Percentiles rank a stretch among this genome's conserved stretches.
phyloP scores from a whole-genome alignment of 1,284 basidiomycete genomes.

The Lentinula novae-zelandiae region DNA sequence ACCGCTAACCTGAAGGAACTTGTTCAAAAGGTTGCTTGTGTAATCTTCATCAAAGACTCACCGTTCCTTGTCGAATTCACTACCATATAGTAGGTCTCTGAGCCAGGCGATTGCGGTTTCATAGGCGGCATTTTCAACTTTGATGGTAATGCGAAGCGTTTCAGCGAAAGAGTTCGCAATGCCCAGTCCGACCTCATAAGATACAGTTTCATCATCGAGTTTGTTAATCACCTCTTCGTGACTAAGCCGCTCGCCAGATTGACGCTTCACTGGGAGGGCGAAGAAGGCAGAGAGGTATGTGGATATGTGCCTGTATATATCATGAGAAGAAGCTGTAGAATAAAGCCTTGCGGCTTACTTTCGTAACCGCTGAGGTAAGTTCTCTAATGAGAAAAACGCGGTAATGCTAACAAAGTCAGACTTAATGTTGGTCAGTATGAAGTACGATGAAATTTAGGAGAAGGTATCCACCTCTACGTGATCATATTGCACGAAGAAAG shows the following conservation, averaged over 20 bases:
- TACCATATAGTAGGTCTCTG: slow-evolving; percentile 82
- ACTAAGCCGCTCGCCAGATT: slow-evolving; percentile 65
- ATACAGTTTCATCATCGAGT: slow-evolving; percentile 90
- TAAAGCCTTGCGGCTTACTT: slow-evolving; percentile 49
- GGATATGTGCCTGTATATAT: slow-evolving; percentile 60
- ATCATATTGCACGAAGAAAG: slow-evolving; percentile 93
- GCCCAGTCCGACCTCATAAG: slow-evolving; percentile 80
- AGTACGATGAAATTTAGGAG: neutral
- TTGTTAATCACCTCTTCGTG: slow-evolving; percentile 92
- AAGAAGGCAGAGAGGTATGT: slow-evolving; percentile 89
- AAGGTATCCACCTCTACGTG: slow-evolving; percentile 62
- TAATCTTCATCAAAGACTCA: slow-evolving; percentile 22
- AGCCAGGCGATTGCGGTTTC: slow-evolving; percentile 86
- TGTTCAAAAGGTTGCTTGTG: neutral
- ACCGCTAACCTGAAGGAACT: slow-evolving; percentile 68
- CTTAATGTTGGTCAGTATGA: slow-evolving; percentile 31
- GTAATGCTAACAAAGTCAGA: slow-evolving; percentile 90
- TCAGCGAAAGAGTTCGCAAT: slow-evolving; percentile 72
- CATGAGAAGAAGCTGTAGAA: slow-evolving; percentile 11
- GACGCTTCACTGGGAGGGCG: slow-evolving; percentile 77
- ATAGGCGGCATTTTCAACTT: slow-evolving; percentile 82
- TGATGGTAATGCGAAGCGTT: slow-evolving; percentile 73
- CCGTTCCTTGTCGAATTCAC: slow-evolving; percentile 84
- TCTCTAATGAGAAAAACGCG: slow-evolving; percentile 74
- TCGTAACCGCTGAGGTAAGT: slow-evolving; percentile 68